Base-by-base conservation (phyloP, 306 rosid species). In the Glycine latifolia region DNA sequence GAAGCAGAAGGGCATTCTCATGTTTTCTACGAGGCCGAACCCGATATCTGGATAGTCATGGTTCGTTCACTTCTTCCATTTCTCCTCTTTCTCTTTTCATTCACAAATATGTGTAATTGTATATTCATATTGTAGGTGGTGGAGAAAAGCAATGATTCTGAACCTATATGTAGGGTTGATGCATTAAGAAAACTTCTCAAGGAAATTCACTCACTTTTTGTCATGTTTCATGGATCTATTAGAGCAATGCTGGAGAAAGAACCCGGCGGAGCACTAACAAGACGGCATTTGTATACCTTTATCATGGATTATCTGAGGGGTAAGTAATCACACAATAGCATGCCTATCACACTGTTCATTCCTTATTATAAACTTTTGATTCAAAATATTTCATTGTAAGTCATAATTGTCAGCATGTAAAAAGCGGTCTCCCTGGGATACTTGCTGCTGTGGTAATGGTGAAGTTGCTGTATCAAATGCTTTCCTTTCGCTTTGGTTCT, bases 381-480 rank as follows among this genome's bases (percentile, higher is more conserved):
- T 92, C 88, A 84, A 88, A 84, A 81, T 81, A 75, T 92, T 93
- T 93, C 98, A 95, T 95, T 91, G 94, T 87, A 87, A 91, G 92
- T 90, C 94, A 91, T 90, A 88, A 92, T 92, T 93, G 94, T 88
- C 99, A 92, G 97, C 97, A 69, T 92, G 87, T 93, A 89, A 85
- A 95, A 93, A 92, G 91, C 92, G 80, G 89, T 87, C 97, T 85
- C 91, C 90, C 85, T 93, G 85, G 93, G 93, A 87, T 89, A 84
- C 79, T 84, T 95, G 98, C 94, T 95, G 97, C 97, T 93, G 97
- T 85, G 98, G 98, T 95, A 93, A 95, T 91, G 88, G 87, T 91
- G 93, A 93, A 85, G 97, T 91, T 89, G 93, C 94, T 86, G 91
- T 93, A 73, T 87, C 92, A 87, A 85, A 81, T 82, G 86, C 82